Conservation (phyloP, 306 rosid genomes). For the Vicia faba region DNA sequence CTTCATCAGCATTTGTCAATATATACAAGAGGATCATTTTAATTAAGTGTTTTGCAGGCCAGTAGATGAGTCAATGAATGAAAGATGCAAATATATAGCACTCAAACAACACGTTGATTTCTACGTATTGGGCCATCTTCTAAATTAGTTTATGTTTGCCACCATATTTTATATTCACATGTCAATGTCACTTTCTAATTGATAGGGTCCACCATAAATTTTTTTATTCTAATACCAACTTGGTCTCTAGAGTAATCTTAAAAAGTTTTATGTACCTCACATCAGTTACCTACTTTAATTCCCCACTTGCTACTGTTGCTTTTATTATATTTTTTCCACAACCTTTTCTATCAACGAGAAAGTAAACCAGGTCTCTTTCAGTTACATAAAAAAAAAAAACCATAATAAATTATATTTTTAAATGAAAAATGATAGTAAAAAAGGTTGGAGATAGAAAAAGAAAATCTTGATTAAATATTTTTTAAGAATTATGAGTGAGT, state of each 20-base stretch:
- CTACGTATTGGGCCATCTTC: constrained; percentile 45
- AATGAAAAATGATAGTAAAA: too few species aligned
- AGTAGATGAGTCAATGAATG: constrained; percentile 36
- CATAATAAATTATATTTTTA: constrained; percentile 6
- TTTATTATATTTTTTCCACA: constrained; percentile 17
- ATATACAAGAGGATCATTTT: constrained; percentile 30
- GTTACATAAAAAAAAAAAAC: constrained; percentile 31
- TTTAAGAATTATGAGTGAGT: constrained; percentile 22
- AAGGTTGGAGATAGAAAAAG: neutral
- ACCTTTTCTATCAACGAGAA: constrained; percentile 44
- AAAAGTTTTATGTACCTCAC: constrained; percentile 39
- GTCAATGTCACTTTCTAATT: constrained; percentile 21
- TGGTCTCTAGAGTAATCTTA: constrained; percentile 22
- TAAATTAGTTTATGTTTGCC: constrained; percentile 27
- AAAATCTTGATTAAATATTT: neutral
- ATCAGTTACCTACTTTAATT: constrained; percentile 40
- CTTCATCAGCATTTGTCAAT: constrained; percentile 41
- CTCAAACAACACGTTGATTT: constrained; percentile 38
- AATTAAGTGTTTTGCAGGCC: constrained; percentile 45
- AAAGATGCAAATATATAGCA: constrained; percentile 41
- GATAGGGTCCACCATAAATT: constrained; percentile 19
- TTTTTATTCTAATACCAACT: constrained; percentile 34
- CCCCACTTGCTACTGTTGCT: constrained; percentile 41
- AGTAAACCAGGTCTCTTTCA: constrained; percentile 45
- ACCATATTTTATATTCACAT: constrained; percentile 29